Conservation (phyloP, 1,284 basidiomycete species). For the Butyriboletus appendiculatus region DNA sequence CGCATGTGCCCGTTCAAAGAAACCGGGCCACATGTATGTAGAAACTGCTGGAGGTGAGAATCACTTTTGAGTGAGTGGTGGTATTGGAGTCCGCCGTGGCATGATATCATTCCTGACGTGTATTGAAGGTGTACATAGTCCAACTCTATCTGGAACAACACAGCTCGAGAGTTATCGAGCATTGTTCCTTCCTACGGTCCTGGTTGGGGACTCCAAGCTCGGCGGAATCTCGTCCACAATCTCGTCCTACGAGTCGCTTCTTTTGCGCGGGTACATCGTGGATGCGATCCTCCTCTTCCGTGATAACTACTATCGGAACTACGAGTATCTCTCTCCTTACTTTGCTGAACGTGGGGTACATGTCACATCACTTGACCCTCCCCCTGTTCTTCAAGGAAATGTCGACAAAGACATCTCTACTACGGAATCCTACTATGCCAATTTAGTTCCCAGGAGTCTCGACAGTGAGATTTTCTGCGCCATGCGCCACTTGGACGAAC, state of each 20-base stretch:
- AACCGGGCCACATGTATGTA: slow-evolving; percentile 72
- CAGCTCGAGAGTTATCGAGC: slow-evolving; percentile 86
- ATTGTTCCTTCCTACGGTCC: slow-evolving; percentile 83
- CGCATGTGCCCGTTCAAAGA: slow-evolving; percentile 42
- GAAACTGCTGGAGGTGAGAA: slow-evolving; percentile 92
- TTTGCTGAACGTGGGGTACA: slow-evolving; percentile 74
- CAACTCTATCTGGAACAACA: slow-evolving; percentile 82
- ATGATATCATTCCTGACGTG: slow-evolving; percentile 2
- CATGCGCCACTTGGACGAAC: slow-evolving; percentile 61
- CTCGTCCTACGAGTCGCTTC: slow-evolving; percentile 89
- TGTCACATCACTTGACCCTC: slow-evolving; percentile 57
- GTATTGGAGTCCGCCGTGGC: background rate
- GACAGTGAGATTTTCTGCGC: slow-evolving; percentile 49
- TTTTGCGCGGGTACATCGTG: slow-evolving; percentile 88
- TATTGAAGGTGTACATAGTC: slow-evolving; percentile 85
- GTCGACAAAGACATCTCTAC: slow-evolving; percentile 49
- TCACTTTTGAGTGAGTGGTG: slow-evolving; percentile 17
- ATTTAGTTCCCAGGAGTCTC: slow-evolving; percentile 39
- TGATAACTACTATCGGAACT: slow-evolving; percentile 88
- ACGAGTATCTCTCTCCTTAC: slow-evolving; percentile 79
- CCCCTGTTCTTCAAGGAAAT: slow-evolving; percentile 56
- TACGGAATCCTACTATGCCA: slow-evolving; percentile 74
- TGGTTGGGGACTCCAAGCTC: slow-evolving; percentile 87
- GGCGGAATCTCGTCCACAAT: slow-evolving; percentile 97
- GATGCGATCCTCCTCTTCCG: slow-evolving; percentile 87